Evolutionary conservation across 1,284 basidiomycete species (phyloP).

Genomic region (Ustilago esculenta): DNA sequence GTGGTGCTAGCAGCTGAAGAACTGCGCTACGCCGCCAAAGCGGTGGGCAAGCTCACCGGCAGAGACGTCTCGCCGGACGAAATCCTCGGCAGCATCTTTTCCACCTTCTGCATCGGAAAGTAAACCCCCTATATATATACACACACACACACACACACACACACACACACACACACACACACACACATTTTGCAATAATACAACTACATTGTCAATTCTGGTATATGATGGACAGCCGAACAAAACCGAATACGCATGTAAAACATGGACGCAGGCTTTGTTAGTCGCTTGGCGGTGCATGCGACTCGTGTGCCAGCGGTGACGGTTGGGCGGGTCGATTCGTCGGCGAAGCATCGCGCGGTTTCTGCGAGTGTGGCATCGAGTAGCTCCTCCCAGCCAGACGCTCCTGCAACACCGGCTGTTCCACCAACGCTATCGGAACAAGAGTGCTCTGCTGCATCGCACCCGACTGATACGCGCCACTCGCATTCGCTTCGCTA

Average conservation of each 20-base stretch:
- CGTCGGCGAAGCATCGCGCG: slow-evolving; percentile 9
- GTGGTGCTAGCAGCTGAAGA: slow-evolving; percentile 84
- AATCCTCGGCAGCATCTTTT: slow-evolving; percentile 81
- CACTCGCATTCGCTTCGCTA: neutral
- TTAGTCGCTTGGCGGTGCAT: neutral
- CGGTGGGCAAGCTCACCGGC: slow-evolving; percentile 82
- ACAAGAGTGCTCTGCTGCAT: neutral
- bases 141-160: too few relatives aligned
- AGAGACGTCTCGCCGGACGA: slow-evolving; percentile 77
- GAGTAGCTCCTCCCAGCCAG: neutral
- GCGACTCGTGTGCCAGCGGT: slow-evolving; percentile 12
- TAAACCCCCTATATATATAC: slow-evolving; percentile 2
- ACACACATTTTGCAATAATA: too few relatives aligned
- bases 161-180: too few relatives aligned
- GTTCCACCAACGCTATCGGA: neutral
- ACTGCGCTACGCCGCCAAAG: slow-evolving; percentile 80
- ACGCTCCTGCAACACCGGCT: neutral
- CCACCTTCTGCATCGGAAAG: slow-evolving; percentile 69
- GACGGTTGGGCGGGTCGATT: slow-evolving; percentile 9
- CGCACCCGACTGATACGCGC: too few relatives aligned
- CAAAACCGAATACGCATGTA: too few relatives aligned
- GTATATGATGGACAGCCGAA: too few relatives aligned
- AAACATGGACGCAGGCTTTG: too few relatives aligned
- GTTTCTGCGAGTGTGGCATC: neutral
- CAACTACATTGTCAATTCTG: too few relatives aligned